A percentile compares a stretch with the other conserved stretches of the same genome.
These are phyloP conservation scores for Aegle marmelos DNA, from an alignment of 345 rosid species.

Conservation along the genomic window DNA sequence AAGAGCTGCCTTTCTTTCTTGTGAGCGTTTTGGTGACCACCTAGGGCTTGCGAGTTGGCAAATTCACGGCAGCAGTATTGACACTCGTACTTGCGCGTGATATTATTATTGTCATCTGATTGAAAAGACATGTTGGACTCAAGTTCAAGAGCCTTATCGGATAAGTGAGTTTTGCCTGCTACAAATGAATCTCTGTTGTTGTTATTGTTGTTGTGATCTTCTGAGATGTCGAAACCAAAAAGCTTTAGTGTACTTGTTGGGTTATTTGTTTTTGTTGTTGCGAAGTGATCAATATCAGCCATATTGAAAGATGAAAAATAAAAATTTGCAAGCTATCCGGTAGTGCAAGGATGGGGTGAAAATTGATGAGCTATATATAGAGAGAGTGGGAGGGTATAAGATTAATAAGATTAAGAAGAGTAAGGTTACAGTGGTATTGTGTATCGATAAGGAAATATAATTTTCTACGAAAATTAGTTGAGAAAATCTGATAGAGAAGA, in stretches of 20 bases:
- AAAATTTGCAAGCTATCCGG: neutral
- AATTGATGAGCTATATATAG: slow-evolving; percentile 4
- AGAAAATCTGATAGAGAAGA: slow-evolving; percentile 22
- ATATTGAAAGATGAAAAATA: slow-evolving; percentile 8
- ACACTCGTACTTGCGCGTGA: slow-evolving; percentile 72
- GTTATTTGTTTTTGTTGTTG: slow-evolving; percentile 18
- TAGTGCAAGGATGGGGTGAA: neutral
- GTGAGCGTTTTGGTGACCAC: slow-evolving; percentile 99
- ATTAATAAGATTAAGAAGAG: neutral
- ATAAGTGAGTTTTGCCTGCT: slow-evolving; percentile 9
- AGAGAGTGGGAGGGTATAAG: slow-evolving; percentile 14
- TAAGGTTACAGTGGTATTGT: neutral
- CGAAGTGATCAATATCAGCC: slow-evolving; percentile 30
- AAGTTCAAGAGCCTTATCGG: slow-evolving; percentile 23
- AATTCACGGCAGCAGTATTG: slow-evolving; percentile 92
- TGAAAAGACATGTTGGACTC: neutral
- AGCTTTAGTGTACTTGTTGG: slow-evolving; percentile 44
- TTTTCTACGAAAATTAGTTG: slow-evolving; percentile 28
- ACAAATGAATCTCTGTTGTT: neutral
- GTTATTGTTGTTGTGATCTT: slow-evolving; percentile 17
- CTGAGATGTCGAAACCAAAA: slow-evolving; percentile 58
- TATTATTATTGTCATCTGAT: slow-evolving; percentile 12
- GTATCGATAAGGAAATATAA: neutral
- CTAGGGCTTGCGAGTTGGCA: slow-evolving; percentile 91
- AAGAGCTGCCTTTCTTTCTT: slow-evolving; percentile 88